Conservation (phyloP, 305 asterid genomes). For the Fraxinus nigra region DNA sequence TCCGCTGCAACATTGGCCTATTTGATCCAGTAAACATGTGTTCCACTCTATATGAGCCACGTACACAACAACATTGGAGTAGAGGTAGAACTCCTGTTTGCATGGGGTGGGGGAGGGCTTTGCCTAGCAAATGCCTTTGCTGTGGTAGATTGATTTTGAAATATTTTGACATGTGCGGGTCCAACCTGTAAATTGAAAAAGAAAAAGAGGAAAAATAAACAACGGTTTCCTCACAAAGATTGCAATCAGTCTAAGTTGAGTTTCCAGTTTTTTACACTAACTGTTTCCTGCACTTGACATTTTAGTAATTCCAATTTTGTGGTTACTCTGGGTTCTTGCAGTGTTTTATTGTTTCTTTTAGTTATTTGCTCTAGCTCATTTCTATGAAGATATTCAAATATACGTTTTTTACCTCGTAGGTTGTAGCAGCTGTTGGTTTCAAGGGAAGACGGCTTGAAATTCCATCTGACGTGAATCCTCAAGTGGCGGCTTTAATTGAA, state of each 20-base stretch:
- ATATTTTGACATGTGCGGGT: background rate
- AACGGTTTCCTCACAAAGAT: background rate
- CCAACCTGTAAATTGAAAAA: background rate
- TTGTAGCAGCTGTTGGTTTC: constrained; percentile 92
- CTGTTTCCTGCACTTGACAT: background rate
- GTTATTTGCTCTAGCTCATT: constrained; percentile 8
- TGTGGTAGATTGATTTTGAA: background rate
- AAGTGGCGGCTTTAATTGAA: constrained; percentile 66
- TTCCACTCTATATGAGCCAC: background rate
- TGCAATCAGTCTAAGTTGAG: background rate
- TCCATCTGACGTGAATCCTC: constrained; percentile 72
- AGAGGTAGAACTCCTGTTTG: background rate
- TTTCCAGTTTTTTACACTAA: background rate
- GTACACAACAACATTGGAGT: background rate
- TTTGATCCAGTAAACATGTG: background rate
- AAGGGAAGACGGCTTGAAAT: constrained; percentile 78
- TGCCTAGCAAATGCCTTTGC: background rate
- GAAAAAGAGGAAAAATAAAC: background rate
- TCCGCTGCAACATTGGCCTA: background rate
- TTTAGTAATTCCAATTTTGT: background rate
- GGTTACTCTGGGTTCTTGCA: constrained; percentile 3
- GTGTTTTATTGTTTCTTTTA: constrained; percentile 1
- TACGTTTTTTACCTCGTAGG: constrained; percentile 46
- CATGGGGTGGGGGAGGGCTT: background rate
- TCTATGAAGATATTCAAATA: constrained; percentile 5